Percentiles rank a stretch among this genome's conserved stretches.
These are phyloP conservation scores for Tremellales sp. DNA, from an alignment of 1,284 basidiomycete species.

Conservation along the genomic window DNA sequence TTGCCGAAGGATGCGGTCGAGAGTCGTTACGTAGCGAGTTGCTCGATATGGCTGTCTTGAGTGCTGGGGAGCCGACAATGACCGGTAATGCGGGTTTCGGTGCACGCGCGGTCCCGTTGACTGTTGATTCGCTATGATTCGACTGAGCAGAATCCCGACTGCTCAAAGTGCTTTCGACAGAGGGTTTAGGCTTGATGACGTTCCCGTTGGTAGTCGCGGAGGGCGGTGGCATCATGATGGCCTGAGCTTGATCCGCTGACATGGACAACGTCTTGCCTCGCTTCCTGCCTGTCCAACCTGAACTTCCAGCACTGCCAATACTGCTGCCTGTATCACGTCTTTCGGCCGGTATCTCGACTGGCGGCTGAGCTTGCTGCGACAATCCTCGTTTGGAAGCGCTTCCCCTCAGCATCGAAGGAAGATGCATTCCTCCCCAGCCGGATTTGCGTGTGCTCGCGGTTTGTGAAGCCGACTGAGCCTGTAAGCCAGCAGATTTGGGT, in stretches of 20 bases:
- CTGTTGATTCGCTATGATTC: constrained; percentile 28
- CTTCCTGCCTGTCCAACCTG: constrained; percentile 79
- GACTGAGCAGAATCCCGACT: constrained; percentile 17
- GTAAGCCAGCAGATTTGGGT: constrained; percentile 8
- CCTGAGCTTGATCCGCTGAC: constrained; percentile 61
- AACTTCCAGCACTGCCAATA: constrained; percentile 48
- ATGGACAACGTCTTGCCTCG: constrained; percentile 91
- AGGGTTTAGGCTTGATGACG: constrained; percentile 26
- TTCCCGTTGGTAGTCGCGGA: constrained; percentile 3
- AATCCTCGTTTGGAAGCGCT: constrained; percentile 72
- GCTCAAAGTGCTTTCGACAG: constrained; percentile 18
- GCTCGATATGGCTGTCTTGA: constrained; percentile 38
- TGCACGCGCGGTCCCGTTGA: constrained; percentile 50
- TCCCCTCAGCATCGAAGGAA: constrained; percentile 74
- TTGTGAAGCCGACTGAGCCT: constrained; percentile 14
- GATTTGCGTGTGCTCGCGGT: constrained; percentile 38
- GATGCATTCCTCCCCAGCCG: constrained; percentile 56
- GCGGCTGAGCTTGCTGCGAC: constrained; percentile 51
- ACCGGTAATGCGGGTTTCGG: constrained; percentile 72
- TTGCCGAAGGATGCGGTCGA: constrained; percentile 36
- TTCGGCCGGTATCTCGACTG: background rate
- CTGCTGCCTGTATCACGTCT: too few relatives aligned
- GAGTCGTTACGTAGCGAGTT: constrained; percentile 24
- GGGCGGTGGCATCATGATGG: constrained; percentile 41
- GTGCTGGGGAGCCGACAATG: constrained; percentile 84